Percentiles rank a stretch among this genome's conserved stretches.
Evolutionary conservation across 176 grass and related monocot genomes (phyloP).

Genomic region (Pontederia crassipes): DNA sequence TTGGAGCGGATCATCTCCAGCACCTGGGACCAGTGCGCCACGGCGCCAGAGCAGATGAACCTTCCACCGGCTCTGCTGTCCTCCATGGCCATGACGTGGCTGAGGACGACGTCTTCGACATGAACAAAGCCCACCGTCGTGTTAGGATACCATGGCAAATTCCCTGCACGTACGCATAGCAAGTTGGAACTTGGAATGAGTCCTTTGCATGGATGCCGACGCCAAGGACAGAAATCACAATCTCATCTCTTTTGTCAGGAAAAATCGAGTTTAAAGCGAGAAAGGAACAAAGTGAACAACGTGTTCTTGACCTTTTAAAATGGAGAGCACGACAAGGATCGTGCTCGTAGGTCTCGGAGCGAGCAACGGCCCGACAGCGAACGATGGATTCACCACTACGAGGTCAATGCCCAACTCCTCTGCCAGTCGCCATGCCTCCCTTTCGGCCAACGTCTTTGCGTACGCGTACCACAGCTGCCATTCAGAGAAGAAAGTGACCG

Average conservation of each 20-base stretch:
- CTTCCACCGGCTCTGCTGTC: conserved; percentile 41
- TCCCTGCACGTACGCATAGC: conserved; percentile 19
- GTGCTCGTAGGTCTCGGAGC: conserved; percentile 41
- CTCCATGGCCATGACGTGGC: conserved; percentile 79
- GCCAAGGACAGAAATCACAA: no score
- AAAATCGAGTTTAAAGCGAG: neutral
- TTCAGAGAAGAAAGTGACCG: neutral
- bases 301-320: conserved; percentile 32
- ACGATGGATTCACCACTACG: conserved; percentile 80
- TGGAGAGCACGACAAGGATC: conserved; percentile 30
- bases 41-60: conserved; percentile 56
- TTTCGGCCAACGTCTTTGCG: conserved; percentile 75
- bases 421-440: conserved; percentile 71
- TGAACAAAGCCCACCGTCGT: conserved; percentile 66
- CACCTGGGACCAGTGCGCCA: conserved; percentile 68
- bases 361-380: conserved; percentile 53
- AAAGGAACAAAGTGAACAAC: neutral
- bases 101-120: conserved; percentile 55
- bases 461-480: conserved; percentile 83
- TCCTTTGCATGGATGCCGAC: no score
- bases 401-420: conserved; percentile 42
- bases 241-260: no score
- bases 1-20: conserved; percentile 37
- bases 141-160: conserved; percentile 43
- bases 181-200: neutral